phyloP scores from a whole-genome alignment of 1,284 basidiomycete genomes.

The Trametes versicolor region DNA sequence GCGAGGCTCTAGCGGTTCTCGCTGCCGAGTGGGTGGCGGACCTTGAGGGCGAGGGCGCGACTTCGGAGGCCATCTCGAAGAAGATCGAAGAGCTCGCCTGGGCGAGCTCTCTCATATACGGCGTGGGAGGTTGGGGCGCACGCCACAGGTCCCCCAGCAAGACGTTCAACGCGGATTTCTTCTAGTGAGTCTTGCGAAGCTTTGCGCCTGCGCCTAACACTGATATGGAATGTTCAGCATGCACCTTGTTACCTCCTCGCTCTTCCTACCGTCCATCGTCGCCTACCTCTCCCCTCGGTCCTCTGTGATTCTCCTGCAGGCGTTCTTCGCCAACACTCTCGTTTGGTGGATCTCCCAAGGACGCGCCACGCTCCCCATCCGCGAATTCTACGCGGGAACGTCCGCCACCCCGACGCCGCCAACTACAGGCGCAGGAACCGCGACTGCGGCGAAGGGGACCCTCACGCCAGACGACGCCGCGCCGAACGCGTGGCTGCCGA shows the following conservation, averaged over 20 bases:
- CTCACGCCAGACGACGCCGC: constrained; percentile 43
- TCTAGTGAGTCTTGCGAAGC: constrained; percentile 32
- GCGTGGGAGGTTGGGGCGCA: constrained; percentile 47
- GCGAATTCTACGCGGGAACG: constrained; percentile 47
- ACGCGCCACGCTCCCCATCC: constrained; percentile 45
- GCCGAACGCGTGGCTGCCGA: constrained; percentile 62
- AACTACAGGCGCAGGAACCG: constrained; percentile 39
- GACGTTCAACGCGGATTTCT: constrained; percentile 52
- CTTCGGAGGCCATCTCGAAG: constrained; percentile 46
- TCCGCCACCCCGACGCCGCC: constrained; percentile 32
- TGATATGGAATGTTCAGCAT: constrained; percentile 41
- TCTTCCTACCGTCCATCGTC: constrained; percentile 52
- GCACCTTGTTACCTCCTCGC: constrained; percentile 57
- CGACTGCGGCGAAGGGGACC: constrained; percentile 43
- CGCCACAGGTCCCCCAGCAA: constrained; percentile 28
- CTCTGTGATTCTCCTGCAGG: constrained; percentile 46
- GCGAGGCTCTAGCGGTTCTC: constrained; percentile 52
- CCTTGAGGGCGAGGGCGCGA: constrained; percentile 39
- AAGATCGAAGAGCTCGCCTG: constrained; percentile 57
- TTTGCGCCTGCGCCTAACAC: neutral
- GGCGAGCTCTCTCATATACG: constrained; percentile 49
- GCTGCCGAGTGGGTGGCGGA: constrained; percentile 59
- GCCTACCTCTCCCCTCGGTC: constrained; percentile 40
- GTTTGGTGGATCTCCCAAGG: constrained; percentile 51
- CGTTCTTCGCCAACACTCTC: constrained; percentile 50